Base-by-base conservation (phyloP, 1,284 basidiomycete genomes). In the Flammula alnicola region DNA sequence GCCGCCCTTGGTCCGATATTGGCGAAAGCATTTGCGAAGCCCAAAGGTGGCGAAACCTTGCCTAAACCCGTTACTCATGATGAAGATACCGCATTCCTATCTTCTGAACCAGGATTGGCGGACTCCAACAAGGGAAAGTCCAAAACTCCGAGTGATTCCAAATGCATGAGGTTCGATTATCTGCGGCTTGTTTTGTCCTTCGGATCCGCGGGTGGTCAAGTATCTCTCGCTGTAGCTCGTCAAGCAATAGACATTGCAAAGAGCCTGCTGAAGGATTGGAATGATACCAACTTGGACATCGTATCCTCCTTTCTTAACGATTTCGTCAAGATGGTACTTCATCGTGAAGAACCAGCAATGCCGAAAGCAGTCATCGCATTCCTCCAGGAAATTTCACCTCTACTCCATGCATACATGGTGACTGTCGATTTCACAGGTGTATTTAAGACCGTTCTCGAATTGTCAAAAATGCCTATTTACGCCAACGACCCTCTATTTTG, bases 1-100 rank as follows among this genome's bases (percentile, higher is more conserved):
- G 78, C 81, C 35, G 88, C 88, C 1, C 66, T 93, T 10, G 81
- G 81, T n/a, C 57, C 64, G 9, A 80, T 87, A 26, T 68, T 89
- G 3, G 64, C 77, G 19, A 79, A 77, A 43, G 64, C 71, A 8
- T 65, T 70, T 10, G 61, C 70, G 7, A 84, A 79, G 59, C 61
- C 74, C 11, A 87, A 83, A 59, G 47, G 59, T 26, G 50, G 68
- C 0, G 80, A 82, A 32, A 55, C 54, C 33, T 37, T 65, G 4
- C 60, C 68, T 2, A 62, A 62, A 38, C 67, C 71, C 49, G 33
- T 58, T 7, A 62, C 70, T 12, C 64, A 69, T 10, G 50, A 56
- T 22, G 59, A 60, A 27, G 56, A 55, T 16, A 30, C 41, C 10
- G 10, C 54, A 3, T 55, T 60, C 19, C 27, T 66, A 2, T 6